Evolutionary conservation across 2,329 filamentous ascomycete species (phyloP).

Genomic region (Elsinoe ampelina): DNA sequence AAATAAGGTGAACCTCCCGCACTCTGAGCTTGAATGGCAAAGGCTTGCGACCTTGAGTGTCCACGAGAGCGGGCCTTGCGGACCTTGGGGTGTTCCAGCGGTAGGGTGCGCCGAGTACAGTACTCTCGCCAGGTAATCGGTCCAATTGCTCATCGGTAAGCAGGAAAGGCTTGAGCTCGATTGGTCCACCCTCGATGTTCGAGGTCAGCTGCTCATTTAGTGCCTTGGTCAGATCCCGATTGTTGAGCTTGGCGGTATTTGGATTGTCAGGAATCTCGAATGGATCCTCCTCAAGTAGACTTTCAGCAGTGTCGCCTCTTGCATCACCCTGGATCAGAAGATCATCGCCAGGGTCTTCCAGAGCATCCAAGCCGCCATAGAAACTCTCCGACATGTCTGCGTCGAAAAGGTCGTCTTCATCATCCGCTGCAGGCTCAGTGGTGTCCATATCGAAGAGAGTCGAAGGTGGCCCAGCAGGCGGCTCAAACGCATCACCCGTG

Average conservation of each 20-base stretch:
- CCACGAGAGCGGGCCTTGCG: not conserved
- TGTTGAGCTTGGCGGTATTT: constrained; percentile 22
- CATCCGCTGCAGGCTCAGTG: constrained; percentile 16
- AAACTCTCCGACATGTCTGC: constrained; percentile 26
- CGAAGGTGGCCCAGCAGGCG: constrained; percentile 53
- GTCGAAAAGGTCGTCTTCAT: constrained; percentile 28
- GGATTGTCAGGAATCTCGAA: constrained; percentile 29
- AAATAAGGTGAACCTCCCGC: constrained; percentile 84
- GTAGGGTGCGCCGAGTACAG: constrained; percentile 22
- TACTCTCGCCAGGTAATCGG: constrained; percentile 21
- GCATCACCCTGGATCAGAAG: constrained; percentile 18
- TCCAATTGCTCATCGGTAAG: constrained; percentile 28
- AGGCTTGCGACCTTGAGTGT: constrained; percentile 4
- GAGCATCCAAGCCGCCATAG: constrained; percentile 26
- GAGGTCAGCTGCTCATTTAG: constrained; percentile 24
- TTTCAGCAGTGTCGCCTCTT: constrained; percentile 25
- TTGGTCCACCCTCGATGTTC: constrained; percentile 15
- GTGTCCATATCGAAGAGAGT: constrained; percentile 28
- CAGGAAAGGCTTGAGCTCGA: constrained; percentile 24
- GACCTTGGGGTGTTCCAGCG: constrained; percentile 24
- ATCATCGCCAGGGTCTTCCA: constrained; percentile 19
- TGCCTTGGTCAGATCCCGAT: constrained; percentile 25
- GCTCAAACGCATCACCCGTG: constrained; percentile 71
- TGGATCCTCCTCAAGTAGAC: constrained; percentile 29
- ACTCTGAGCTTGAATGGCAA: constrained; percentile 62